phyloP scores from a whole-genome alignment of 805 yeast species.

The Blastobotrys attinorum region DNA sequence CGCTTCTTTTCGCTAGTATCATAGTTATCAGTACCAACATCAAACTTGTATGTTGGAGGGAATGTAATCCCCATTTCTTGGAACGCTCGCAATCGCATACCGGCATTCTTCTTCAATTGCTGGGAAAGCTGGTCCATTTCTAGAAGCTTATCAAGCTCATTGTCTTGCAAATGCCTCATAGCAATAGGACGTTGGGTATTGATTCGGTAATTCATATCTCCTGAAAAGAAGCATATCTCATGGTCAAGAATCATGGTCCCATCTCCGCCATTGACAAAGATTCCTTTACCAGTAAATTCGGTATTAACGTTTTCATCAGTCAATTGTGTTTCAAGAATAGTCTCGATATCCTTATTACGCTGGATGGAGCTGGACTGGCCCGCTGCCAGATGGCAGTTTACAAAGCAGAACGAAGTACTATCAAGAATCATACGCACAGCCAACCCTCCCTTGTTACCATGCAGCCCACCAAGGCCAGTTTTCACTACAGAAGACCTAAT shows the following conservation, averaged over 20 bases:
- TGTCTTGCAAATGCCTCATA: conserved; percentile 41
- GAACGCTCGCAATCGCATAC: conserved; percentile 57
- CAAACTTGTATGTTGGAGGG: conserved; percentile 91
- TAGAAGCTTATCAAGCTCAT: conserved; percentile 45
- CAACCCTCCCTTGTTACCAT: conserved; percentile 68
- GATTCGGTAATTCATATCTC: conserved; percentile 88
- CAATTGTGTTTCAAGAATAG: conserved; percentile 42
- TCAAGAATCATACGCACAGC: conserved; percentile 60
- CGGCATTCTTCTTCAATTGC: conserved; percentile 70
- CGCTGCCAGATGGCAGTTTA: conserved; percentile 88
- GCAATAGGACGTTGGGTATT: conserved; percentile 64
- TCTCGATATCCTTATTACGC: conserved; percentile 78
- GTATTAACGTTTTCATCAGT: conserved; percentile 13
- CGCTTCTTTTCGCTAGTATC: conserved; percentile 90
- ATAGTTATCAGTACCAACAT: conserved; percentile 71
- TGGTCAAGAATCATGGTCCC: conserved; percentile 58
- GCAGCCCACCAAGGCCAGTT: conserved; percentile 91
- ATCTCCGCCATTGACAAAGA: conserved; percentile 33
- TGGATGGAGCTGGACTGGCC: conserved; percentile 77
- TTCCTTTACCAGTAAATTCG: conserved; percentile 13
- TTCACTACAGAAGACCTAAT: conserved; percentile 72
- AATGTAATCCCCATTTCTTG: conserved; percentile 74
- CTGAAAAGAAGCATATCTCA: conserved; percentile 82
- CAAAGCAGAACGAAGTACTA: conserved; percentile 65
- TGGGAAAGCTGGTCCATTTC: conserved; percentile 70